Base-by-base conservation (phyloP, 2,329 filamentous ascomycete species). In the Arthrobotrys sinensis region DNA sequence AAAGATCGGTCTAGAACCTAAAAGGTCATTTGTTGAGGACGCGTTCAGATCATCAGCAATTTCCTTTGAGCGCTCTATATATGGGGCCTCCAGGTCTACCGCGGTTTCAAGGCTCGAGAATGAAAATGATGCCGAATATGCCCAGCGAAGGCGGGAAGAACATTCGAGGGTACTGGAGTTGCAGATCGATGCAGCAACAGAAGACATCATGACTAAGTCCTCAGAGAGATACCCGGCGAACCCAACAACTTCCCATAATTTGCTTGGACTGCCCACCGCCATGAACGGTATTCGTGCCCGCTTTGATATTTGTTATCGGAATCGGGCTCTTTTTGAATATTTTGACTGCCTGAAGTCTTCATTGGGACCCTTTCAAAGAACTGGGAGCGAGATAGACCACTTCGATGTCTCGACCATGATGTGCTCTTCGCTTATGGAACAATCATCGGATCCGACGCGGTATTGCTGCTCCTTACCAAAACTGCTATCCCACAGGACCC, bases 71-170 rank as follows among this genome's bases (percentile, higher is more conserved):
- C 2, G 48, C 5, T 66, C 60, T 0, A 1, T 8, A 8, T 77
- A 71, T 21, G n/a, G 14, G 21, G 21, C 46, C 11, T 16, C 3
- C 1, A 4, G 2, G 1, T 48, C 28, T 24, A 46, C 1, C 7
- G 16, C 24, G 3, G 28, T 63, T 11, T 2, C 45, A 21, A 46
- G 12, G 24, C 16, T 5, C 2, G 5, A 10, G 28, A 7, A 21
- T n/a, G 55, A 76, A 21, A 32, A n/a, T 4, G n/a, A 76, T 7
- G n/a, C 10, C 6, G 38, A 57, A 11, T 66, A 55, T 24, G 7
- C 38, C n/a, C n/a, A 19, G 1, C 43, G 71, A 28, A 45, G 32
- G 24, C 4, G 28, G 5, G n/a, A 12, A 16, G 57, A 14, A 7
- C 62, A 77, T 52, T 19, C 60, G 5, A 0, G 21, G 1, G 32